phyloP scores from a whole-genome alignment of 163 green algal genomes.

The Coccomyxa subellipsoidea region DNA sequence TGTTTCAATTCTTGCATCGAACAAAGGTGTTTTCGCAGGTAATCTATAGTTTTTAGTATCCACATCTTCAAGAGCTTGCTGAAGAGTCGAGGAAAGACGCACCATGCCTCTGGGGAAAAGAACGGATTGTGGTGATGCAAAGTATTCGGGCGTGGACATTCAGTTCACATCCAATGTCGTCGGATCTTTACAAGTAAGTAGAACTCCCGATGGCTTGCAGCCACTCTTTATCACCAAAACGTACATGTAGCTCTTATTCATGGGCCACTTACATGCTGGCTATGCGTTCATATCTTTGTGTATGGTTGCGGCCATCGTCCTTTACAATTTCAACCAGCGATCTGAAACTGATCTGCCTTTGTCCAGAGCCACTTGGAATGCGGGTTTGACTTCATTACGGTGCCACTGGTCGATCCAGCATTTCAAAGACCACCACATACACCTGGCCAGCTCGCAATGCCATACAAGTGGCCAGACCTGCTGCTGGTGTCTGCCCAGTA shows the following conservation, averaged over 20 bases:
- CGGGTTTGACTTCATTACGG: slow-evolving; percentile 80
- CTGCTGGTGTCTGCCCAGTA: slow-evolving; percentile 54
- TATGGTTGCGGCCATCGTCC: too few species aligned
- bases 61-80: neutral
- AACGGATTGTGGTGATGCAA: slow-evolving; percentile 81
- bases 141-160: slow-evolving; percentile 76
- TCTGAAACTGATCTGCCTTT: neutral
- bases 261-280: too few species aligned
- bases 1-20: neutral
- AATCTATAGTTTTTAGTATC: too few species aligned
- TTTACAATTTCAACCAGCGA: neutral
- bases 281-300: neutral
- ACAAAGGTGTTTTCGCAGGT: too few species aligned
- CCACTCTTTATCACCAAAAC: too few species aligned
- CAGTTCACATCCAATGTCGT: slow-evolving; percentile 56
- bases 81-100: neutral
- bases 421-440: slow-evolving; percentile 37
- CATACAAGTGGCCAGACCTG: slow-evolving; percentile 55
- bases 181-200: slow-evolving; percentile 52
- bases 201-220: too few species aligned
- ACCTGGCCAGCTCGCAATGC: slow-evolving; percentile 11
- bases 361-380: neutral
- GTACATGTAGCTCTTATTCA: too few species aligned
- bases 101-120: slow-evolving; percentile 87
- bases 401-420: slow-evolving; percentile 64